These are phyloP conservation scores for Immersiella caudata DNA, from an alignment of 495 filamentous ascomycete genomes.

Conservation along the genomic window DNA sequence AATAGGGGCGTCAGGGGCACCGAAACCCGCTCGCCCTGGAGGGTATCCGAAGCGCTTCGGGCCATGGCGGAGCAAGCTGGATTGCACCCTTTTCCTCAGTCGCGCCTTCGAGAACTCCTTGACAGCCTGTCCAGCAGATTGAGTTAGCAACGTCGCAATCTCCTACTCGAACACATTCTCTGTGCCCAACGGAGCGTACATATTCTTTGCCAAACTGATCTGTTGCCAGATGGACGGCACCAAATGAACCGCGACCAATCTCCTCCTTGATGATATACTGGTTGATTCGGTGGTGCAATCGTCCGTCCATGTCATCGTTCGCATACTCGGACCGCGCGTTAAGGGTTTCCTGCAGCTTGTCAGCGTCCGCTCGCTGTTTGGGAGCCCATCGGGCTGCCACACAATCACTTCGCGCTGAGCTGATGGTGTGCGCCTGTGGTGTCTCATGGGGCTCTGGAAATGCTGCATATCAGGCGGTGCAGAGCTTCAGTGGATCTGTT, in stretches of 20 bases:
- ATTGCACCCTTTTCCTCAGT: conserved; percentile 89
- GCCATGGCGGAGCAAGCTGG: conserved; percentile 73
- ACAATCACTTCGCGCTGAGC: conserved; percentile 73
- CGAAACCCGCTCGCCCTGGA: conserved; percentile 46
- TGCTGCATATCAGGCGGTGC: conserved; percentile 42
- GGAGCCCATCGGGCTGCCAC: not conserved
- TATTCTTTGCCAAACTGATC: conserved; percentile 94
- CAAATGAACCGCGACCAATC: conserved; percentile 94
- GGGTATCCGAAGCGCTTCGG: conserved; percentile 47
- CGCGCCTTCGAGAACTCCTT: conserved; percentile 97
- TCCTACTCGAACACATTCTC: not conserved
- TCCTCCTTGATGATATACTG: conserved; percentile 95
- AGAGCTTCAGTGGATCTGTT: conserved; percentile 35
- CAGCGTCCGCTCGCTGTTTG: not conserved
- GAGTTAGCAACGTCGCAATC: not conserved
- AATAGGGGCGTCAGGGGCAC: conserved; percentile 67
- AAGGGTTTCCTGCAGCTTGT: conserved; percentile 75
- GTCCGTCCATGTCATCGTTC: conserved; percentile 81
- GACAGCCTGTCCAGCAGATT: conserved; percentile 64
- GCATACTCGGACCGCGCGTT: conserved; percentile 87
- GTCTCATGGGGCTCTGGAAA: conserved; percentile 69
- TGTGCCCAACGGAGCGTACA: conserved; percentile 59
- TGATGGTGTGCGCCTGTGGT: conserved; percentile 74
- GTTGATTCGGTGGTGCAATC: conserved; percentile 77
- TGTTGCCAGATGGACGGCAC: conserved; percentile 86